These are phyloP conservation scores for Wallacemonas rigidus DNA, from an alignment of 208 protist genomes.

Conservation along the genomic window DNA sequence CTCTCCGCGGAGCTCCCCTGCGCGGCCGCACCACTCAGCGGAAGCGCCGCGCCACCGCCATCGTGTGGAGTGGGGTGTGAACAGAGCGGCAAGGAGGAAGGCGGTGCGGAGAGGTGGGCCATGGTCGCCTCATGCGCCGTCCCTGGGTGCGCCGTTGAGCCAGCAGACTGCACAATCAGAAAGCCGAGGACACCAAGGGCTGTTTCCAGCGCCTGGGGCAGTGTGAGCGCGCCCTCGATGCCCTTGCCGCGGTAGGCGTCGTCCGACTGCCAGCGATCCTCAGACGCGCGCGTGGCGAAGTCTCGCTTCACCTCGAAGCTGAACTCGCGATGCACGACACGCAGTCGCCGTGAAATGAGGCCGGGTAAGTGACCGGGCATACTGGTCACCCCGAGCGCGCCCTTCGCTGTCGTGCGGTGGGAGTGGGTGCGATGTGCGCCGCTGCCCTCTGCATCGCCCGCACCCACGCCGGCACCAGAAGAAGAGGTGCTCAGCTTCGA, in stretches of 20 bases:
- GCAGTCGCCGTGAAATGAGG: conserved; percentile 31
- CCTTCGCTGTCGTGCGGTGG: background rate
- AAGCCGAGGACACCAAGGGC: conserved; percentile 41
- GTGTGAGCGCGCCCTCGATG: conserved; percentile 27
- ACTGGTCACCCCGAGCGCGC: conserved; percentile 12
- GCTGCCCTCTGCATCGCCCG: background rate
- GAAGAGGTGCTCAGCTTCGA: conserved; percentile 19
- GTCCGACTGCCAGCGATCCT: conserved; percentile 39
- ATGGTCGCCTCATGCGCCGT: background rate
- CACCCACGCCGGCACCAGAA: background rate
- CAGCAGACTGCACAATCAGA: conserved; percentile 31
- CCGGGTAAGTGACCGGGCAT: conserved; percentile 51
- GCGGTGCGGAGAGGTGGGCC: background rate
- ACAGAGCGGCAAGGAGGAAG: background rate
- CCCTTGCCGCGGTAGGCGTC: conserved; percentile 38
- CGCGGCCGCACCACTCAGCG: background rate
- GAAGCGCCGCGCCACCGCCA: background rate
- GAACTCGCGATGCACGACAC: conserved; percentile 64
- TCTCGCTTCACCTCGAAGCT: conserved; percentile 78
- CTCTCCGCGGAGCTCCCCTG: conserved; percentile 10
- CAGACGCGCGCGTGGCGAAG: conserved; percentile 36
- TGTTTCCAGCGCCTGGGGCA: conserved; percentile 46
- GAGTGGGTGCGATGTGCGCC: background rate
- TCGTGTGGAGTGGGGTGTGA: background rate
- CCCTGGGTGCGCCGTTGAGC: background rate